phyloP scores from a whole-genome alignment of 2,329 filamentous ascomycete genomes.

The Zopfia rhizophila region DNA sequence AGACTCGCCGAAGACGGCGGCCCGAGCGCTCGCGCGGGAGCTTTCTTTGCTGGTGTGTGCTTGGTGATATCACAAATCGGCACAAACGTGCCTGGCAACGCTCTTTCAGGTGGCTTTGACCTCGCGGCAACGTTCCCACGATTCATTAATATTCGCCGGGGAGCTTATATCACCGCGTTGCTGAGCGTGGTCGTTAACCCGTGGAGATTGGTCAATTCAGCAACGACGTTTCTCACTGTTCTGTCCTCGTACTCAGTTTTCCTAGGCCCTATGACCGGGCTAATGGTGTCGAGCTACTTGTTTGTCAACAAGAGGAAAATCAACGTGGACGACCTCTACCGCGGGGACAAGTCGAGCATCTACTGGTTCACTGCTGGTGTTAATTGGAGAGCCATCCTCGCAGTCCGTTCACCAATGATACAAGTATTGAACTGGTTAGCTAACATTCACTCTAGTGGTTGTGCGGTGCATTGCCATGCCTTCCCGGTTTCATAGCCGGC shows the following conservation, averaged over 20 bases:
- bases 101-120: constrained; percentile 65
- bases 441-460: no score
- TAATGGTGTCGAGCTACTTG: constrained; percentile 60
- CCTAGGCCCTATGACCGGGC: constrained; percentile 58
- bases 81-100: constrained; percentile 59
- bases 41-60: constrained; percentile 59
- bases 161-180: constrained; percentile 60
- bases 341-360: constrained; percentile 44
- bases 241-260: constrained; percentile 60
- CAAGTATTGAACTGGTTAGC: no score
- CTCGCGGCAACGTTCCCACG: constrained; percentile 63
- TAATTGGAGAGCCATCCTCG: constrained; percentile 57
- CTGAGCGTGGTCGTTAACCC: constrained; percentile 60
- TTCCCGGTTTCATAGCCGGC: no score
- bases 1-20: constrained; percentile 37
- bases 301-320: constrained; percentile 52
- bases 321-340: constrained; percentile 58
- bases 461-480: no score
- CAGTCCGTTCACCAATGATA: no score
- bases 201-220: constrained; percentile 62
- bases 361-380: constrained; percentile 58
- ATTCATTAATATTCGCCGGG: constrained; percentile 67
- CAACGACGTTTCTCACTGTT: constrained; percentile 60
- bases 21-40: constrained; percentile 56
- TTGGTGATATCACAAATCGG: constrained; percentile 59